Evolutionary conservation across 2,329 filamentous ascomycete genomes (phyloP), one percentile per base, ranked within the genome.

Genomic region (Aspergillus pseudoviridinutans): DNA sequence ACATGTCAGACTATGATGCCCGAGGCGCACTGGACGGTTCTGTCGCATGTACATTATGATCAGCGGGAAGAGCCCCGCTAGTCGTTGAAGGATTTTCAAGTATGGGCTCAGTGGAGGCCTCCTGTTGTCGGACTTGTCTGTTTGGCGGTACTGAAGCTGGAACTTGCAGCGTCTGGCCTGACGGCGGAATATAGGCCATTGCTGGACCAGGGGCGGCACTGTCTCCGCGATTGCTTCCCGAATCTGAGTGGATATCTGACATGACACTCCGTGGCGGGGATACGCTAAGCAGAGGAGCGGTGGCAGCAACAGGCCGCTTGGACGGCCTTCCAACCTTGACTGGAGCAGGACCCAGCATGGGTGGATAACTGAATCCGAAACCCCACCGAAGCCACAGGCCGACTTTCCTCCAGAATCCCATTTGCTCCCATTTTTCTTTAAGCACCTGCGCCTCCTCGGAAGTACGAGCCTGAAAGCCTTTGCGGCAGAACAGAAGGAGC

Each of bases 331-430:
- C 42, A 24, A 46, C 42, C 22, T 46, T 46, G 20, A 22, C 55
- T 22, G 69, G 69, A 0, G 68, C 65, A 1, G 66, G 66, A 8
- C 69, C 69, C 27, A 72, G 58, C 29, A 70, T 63, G 4, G 61
- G 53, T 25, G 69, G 70, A 56, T 72, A 72, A 32, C 65, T 64
- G 55, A 57, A 69, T 1, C 66, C 57, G 61, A 72, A 72, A 0
- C 70, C 70, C 66, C 69, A 69, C 20, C 62, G 50, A 22, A 69
- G 64, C 61, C 63, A 72, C n/a, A 71, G 59, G 5, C 55, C 44
- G 3, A 70, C 53, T 47, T 66, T 70, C 0, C 57, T 66, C 59
- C 68, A 61, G 42, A 66, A 59, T 22, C 63, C 50, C 60, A 65
- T 66, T 0, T 61, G 61, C 1, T 68, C 58, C 70, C 70, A 72